Evolutionary conservation across 2,329 filamentous ascomycete genomes (phyloP), one percentile per base, ranked within the genome.

Genomic region (Sporothrix pseudoabietina): DNA sequence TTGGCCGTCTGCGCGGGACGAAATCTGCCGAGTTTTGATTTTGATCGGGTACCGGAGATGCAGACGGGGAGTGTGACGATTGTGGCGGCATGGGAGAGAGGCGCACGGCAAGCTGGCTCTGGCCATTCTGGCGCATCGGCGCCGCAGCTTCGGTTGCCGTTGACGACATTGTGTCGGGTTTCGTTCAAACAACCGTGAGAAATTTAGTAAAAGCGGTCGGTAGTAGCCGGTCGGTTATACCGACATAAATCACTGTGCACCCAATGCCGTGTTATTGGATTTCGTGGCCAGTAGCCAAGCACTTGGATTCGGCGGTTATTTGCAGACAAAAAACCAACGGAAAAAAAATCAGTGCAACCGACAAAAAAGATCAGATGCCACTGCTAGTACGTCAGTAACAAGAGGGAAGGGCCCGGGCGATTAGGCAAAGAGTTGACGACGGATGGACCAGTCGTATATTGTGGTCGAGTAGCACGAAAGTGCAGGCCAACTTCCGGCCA

Each of bases 61-160:
- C 57, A 44, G 73, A 71, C 4, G 71, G 44, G 30, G 32, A 73
- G 69, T 14, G 76, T 69, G 59, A 30, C 7, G 39, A 10, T 16
- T 69, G 71, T 54, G 57, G 47, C 26, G 73, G 73, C 22, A 76
- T 72, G 9, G 78, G 75, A 9, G 77, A 35, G 22, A 78, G 71
- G 26, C 77, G 75, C 16, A 79, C 77, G 57, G 78, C 78, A 4
- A 79, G 74, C 66, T 77, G 75, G 72, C 57, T 75, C 22, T 76
- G 75, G 72, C 68, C 74, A 30, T 77, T 74, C 35, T 76, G 75
- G 41, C 73, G 72, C 61, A 75, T 65, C 49, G 78, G 74, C 41
- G 77, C 71, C 16, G 74, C 71, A 16, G 74, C 69, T 32, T 72
- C 73, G 14, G 75, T 76, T 52, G 72, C 69, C 30, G 77, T 75